Base-by-base conservation (phyloP, 1,284 basidiomycete species). In the Fomitopsis schrenkii region DNA sequence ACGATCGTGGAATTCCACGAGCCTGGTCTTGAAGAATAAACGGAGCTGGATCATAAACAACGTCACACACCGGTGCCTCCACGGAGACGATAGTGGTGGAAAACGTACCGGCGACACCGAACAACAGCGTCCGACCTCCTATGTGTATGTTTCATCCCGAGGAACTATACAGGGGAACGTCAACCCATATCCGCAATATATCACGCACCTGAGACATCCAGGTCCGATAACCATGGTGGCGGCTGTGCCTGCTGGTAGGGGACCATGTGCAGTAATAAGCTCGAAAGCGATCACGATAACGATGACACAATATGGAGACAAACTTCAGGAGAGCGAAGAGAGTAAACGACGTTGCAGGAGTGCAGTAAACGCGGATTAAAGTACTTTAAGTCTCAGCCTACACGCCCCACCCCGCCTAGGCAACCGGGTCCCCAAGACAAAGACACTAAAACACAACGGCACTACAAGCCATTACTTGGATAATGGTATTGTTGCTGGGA, bases 381-480 rank as follows among this genome's bases (percentile, higher is more conserved):
- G 52, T 54, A 54, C 52, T 54, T 54, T 54, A 54, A 54, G 33
- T 14, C 35, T 54, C 52, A 54, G 35, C 52, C 35, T 19, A 22
- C 28, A 54, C 35, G 36, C 52, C 30, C 19, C 33, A 35, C 33
- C 52, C 48, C 33, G 52, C 41, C 40, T 46, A 48, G 19, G 19
- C 56, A n/a, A 58, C 44, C 56, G 44, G 52, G 52, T 54, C 52
- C 52, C 8, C 52, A 54, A 54, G 52, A 54, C 52, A 38, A 30
- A 53, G 26, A 48, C 44, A 46, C 33, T 58, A 38, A 44, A 42
- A 28, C 40, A 54, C 22, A 40, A 26, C 48, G 22, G 12, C 41
- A 19, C 42, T 57, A 57, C 45, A 57, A 52, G 8, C 59, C 55
- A 53, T 41, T 56, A 56, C n/a, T 55, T 5, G 33, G 28, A 35